Conservation (phyloP, 2,329 filamentous ascomycete genomes). For the Didymella pinodella region DNA sequence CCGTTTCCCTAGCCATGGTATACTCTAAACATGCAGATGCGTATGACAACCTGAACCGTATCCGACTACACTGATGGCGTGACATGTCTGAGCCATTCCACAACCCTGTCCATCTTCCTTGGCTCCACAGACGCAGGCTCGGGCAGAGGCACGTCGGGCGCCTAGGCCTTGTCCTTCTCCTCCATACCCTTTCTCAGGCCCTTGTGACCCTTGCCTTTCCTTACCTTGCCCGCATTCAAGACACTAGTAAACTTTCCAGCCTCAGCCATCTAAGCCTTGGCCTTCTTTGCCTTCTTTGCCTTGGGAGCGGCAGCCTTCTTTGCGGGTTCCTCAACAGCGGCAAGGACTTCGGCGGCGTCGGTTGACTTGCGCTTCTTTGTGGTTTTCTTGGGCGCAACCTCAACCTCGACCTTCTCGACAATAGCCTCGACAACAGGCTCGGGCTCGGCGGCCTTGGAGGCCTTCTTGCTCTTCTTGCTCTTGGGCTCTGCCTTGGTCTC, state of each 20-base stretch:
- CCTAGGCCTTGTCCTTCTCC: slow-evolving; percentile 17
- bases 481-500: slow-evolving; percentile 41
- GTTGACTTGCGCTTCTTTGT: slow-evolving; percentile 39
- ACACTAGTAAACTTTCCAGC: slow-evolving; percentile 16
- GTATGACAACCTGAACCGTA: not conserved
- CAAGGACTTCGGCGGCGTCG: slow-evolving; percentile 19
- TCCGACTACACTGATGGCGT: not conserved
- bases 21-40: slow-evolving; percentile 12
- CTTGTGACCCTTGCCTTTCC: no score
- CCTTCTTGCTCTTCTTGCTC: slow-evolving; percentile 47
- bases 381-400: slow-evolving; percentile 22
- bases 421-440: slow-evolving; percentile 25
- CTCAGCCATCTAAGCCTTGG: slow-evolving; percentile 13
- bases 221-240: slow-evolving; percentile 2
- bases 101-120: not conserved
- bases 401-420: slow-evolving; percentile 17
- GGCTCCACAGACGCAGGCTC: not conserved
- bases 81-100: slow-evolving; percentile 3
- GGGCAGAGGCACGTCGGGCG: not conserved
- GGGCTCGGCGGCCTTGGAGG: slow-evolving; percentile 36
- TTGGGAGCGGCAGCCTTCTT: slow-evolving; percentile 21
- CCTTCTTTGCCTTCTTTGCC: slow-evolving; percentile 36
- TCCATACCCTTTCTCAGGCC: slow-evolving; percentile 7
- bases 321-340: slow-evolving; percentile 28
- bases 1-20: slow-evolving; percentile 9